Evolutionary conservation across 78 protist species (phyloP), one percentile per base, ranked within the genome.

Genomic region (Planoprotostelium fungivorum): DNA sequence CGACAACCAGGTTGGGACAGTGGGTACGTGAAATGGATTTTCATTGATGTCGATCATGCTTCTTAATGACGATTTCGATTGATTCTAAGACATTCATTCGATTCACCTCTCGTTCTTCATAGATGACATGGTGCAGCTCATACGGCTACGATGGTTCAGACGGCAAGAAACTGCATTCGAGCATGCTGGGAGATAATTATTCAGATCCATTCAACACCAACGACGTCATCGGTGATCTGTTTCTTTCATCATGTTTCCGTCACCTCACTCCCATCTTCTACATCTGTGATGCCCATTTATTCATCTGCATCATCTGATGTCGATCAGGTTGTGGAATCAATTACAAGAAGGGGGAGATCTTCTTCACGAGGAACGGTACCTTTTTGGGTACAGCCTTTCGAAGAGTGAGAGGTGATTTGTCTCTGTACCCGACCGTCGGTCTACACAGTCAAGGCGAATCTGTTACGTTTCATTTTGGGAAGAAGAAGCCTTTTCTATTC

Each of bases 361-460:
- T 89, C 84, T 92, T 92, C 63, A 92, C 94, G 35, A 88, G 51
- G 34, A 92, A 92, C 84, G 94, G 94, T 1, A 84, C 37, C 28
- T 88, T 29, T 83, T 37, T 92, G 37, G 94, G 94, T 0, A 31
- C 16, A 25, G 94, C 94, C 5, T 92, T 89, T 31, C 28, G 31
- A 25, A 92, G 88, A 89, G 91, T 92, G 73, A 51, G 16, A 51
- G 73, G 73, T 51, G 16, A 5, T 51, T 51, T 51, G 73, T 25
- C 16, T 16, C 16, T 51, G 5, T 51, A 51, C 73, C 73, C 73
- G 5, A 51, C 73, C 31, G 73, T 51, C 31, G 73, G 73, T 5
- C 16, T 51, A 16, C 73, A 51, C 16, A 51, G 73, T 16, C 73
- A 51, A 16, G 73, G 73, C 16, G 73, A 51, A 51, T 51, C 73